Evolutionary conservation across 306 rosid genomes (phyloP).

Genomic region (Argentina anserina): DNA sequence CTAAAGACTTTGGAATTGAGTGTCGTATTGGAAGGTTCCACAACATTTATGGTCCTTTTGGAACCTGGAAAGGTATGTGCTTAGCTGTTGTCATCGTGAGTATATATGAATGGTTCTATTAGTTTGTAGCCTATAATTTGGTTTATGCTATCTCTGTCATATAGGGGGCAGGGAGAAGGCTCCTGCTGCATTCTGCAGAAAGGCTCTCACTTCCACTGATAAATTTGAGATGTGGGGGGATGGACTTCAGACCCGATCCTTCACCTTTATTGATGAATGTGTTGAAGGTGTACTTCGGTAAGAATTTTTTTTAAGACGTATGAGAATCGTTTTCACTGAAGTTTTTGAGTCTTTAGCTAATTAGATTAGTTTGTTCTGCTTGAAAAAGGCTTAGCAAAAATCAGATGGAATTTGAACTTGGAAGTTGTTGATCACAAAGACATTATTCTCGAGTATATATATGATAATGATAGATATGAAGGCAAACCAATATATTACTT

Average conservation of each 20-base stretch:
- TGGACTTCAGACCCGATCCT: conserved; percentile 93
- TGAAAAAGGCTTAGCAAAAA: neutral
- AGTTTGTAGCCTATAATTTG: conserved; percentile 15
- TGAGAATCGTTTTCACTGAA: neutral
- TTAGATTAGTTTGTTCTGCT: neutral
- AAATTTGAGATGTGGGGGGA: conserved; percentile 99
- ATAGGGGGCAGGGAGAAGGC: conserved; percentile 99
- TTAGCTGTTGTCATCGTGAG: conserved; percentile 10
- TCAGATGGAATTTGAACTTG: neutral
- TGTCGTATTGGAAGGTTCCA: conserved; percentile 98
- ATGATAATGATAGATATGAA: neutral
- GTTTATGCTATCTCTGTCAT: conserved; percentile 21
- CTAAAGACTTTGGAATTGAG: conserved; percentile 88
- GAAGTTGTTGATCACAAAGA: neutral
- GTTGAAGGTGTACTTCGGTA: conserved; percentile 98
- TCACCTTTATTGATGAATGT: conserved; percentile 98
- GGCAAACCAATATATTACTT: neutral
- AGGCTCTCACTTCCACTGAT: conserved; percentile 67
- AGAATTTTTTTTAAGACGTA: conserved; percentile 2
- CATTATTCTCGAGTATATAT: too few species aligned
- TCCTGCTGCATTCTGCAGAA: conserved; percentile 97
- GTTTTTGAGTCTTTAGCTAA: neutral
- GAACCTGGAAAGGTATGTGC: conserved; percentile 92
- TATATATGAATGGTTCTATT: neutral
- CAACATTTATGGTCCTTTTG: conserved; percentile 93